phyloP scores from a whole-genome alignment of 495 filamentous ascomycete species.

The Neurospora sp. region DNA sequence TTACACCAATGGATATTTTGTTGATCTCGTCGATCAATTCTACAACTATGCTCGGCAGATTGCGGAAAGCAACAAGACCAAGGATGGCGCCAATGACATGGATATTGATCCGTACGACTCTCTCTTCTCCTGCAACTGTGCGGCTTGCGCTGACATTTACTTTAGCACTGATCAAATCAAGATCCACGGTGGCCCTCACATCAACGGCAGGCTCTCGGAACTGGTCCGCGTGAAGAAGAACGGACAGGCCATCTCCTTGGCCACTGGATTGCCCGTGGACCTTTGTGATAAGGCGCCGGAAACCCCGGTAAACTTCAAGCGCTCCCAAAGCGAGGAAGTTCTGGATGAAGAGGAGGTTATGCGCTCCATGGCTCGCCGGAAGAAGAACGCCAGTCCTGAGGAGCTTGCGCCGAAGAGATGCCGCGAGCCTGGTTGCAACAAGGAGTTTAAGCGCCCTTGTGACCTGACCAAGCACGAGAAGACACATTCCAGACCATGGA shows the following conservation, averaged over 20 bases:
- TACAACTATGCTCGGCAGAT: conserved; percentile 56
- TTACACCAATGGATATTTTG: conserved; percentile 87
- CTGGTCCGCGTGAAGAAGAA: conserved; percentile 67
- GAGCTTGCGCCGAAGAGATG: conserved; percentile 64
- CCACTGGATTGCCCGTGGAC: conserved; percentile 45
- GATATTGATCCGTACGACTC: conserved; percentile 43
- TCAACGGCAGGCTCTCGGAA: conserved; percentile 67
- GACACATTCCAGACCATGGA: conserved; percentile 92
- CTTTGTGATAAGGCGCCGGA: conserved; percentile 34
- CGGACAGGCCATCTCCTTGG: conserved; percentile 65
- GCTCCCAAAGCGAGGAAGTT: conserved; percentile 46
- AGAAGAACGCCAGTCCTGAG: conserved; percentile 65
- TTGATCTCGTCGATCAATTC: conserved; percentile 84
- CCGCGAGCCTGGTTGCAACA: conserved; percentile 58
- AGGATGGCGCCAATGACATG: conserved; percentile 34
- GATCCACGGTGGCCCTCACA: conserved; percentile 63
- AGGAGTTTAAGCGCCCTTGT: conserved; percentile 86
- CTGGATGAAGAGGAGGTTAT: conserved; percentile 64
- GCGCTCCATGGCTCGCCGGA: conserved; percentile 82
- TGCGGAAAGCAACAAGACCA: conserved; percentile 40
- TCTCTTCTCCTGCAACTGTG: background rate
- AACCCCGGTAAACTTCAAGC: conserved; percentile 44
- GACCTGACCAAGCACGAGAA: conserved; percentile 95
- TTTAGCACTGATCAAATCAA: conserved; percentile 54
- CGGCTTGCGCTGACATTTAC: conserved; percentile 27